Evolutionary conservation across 768 basidiomycete species (phyloP).

Genomic region (Coprinopsis sp.): DNA sequence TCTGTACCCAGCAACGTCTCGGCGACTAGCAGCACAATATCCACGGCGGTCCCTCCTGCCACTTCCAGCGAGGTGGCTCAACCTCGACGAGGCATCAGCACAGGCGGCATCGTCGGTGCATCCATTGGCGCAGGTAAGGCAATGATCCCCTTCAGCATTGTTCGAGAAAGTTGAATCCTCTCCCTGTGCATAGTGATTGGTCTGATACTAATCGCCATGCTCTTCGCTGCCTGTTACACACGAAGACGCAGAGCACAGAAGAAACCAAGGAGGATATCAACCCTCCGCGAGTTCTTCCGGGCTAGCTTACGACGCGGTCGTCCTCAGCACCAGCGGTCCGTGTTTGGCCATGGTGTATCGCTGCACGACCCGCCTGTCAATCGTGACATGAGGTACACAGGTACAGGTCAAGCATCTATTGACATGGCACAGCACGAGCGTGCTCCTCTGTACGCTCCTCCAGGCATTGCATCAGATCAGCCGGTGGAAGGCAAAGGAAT

Average conservation of each 20-base stretch:
- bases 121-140: conserved; percentile 10
- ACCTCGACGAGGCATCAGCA: conserved; percentile 5
- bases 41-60: too few relatives aligned
- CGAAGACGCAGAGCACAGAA: conserved; percentile 18
- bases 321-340: neutral
- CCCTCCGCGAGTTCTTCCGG: conserved; percentile 10
- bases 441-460: too few relatives aligned
- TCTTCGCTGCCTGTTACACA: conserved; percentile 15
- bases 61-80: too few relatives aligned
- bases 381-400: too few relatives aligned
- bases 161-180: neutral
- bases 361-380: too few relatives aligned
- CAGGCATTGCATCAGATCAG: too few relatives aligned
- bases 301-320: neutral
- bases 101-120: conserved; percentile 13
- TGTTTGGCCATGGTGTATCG: conserved; percentile 1
- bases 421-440: too few relatives aligned
- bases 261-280: conserved; percentile 15
- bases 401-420: too few relatives aligned
- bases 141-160: neutral
- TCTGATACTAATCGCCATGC: conserved; percentile 15
- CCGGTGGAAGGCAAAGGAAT: too few relatives aligned
- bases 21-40: too few relatives aligned
- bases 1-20: too few relatives aligned
- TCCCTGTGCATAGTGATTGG: conserved; percentile 17